Evolutionary conservation across 2,329 filamentous ascomycete genomes (phyloP).

Genomic region (Colletotrichum sp.): DNA sequence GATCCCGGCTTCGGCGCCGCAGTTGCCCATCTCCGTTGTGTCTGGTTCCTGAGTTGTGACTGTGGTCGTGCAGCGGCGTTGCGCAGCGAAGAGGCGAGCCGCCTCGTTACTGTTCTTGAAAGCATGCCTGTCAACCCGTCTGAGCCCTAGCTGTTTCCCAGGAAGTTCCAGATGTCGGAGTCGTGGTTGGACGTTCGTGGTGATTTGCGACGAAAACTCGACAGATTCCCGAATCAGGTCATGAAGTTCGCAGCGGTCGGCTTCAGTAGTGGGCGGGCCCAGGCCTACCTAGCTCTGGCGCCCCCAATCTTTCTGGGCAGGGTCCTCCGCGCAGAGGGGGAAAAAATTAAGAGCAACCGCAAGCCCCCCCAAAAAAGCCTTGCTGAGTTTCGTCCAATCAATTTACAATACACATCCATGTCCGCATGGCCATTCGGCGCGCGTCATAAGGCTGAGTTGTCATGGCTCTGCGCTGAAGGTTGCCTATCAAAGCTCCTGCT

Average conservation of each 20-base stretch:
- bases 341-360: not conserved
- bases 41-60: slow-evolving; percentile 1
- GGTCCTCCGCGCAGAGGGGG: not conserved
- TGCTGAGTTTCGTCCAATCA: slow-evolving; percentile 5
- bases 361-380: not conserved
- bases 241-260: slow-evolving; percentile 1
- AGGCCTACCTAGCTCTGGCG: not conserved
- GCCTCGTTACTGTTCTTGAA: slow-evolving; percentile 14
- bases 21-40: slow-evolving; percentile 53
- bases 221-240: slow-evolving; percentile 12
- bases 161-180: not conserved
- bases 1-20: slow-evolving; percentile 64
- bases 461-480: not conserved
- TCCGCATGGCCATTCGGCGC: not conserved
- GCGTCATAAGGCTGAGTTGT: slow-evolving; percentile 20
- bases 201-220: not conserved
- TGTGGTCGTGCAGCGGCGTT: not conserved
- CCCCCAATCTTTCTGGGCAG: not conserved
- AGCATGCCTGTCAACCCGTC: not conserved
- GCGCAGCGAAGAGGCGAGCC: slow-evolving; percentile 11
- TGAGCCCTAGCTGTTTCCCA: not conserved
- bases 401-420: not conserved
- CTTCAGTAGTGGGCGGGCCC: slow-evolving; percentile 1
- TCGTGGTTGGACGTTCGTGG: not conserved
- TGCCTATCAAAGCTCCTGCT: not conserved